Base-by-base conservation (phyloP, 371 early-diverging fungal genomes). In the Mucor irregularis region DNA sequence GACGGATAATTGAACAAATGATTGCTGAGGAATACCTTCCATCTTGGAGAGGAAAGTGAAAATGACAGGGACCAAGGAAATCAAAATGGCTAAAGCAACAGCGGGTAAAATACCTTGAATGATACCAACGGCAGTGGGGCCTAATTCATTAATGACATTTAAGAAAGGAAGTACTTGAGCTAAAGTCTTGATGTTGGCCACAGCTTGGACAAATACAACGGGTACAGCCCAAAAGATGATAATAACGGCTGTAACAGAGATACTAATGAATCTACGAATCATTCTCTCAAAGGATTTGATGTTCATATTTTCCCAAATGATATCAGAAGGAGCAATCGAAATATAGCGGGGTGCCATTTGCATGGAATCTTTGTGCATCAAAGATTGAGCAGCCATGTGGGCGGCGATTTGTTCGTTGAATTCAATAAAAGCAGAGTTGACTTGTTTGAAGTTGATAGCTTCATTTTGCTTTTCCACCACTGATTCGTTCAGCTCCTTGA, bases 41-140 rank as follows among this genome's bases (percentile, higher is more conserved):
- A 81, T 71, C 3, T 56, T 81, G 7, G 90, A 78, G 48, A 92
- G 61, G 17, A 80, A 66, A 42, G 81, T 75, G 48, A 95, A 80
- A 49, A 92, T 59, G 14, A 86, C 69, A 14, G 93, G 92, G 19
- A 93, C 77, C 28, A 91, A 55, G 0, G 81, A 58, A 76, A 93
- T 84, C 55, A 93, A 70, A 17, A 89, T 74, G 9, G 90, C 81
- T 33, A 93, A 67, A 35, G 83, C 80, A 13, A 86, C 61, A 7
- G 93, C 81, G 26, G 93, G 92, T 8, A 95, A 60, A 38, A 91
- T 79, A 79, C 95, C 94, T 46, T 89, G 84, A 50, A 93, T 81
- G 45, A 90, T 72, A 50, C 88, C 89, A 13, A 81, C 56, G 22
- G 82, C 59, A 1, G 64, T 53, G 3, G 66, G 50, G 13, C 68